These are phyloP conservation scores for Barnettozyma botsteinii DNA, from an alignment of 805 yeast species.

Conservation along the genomic window DNA sequence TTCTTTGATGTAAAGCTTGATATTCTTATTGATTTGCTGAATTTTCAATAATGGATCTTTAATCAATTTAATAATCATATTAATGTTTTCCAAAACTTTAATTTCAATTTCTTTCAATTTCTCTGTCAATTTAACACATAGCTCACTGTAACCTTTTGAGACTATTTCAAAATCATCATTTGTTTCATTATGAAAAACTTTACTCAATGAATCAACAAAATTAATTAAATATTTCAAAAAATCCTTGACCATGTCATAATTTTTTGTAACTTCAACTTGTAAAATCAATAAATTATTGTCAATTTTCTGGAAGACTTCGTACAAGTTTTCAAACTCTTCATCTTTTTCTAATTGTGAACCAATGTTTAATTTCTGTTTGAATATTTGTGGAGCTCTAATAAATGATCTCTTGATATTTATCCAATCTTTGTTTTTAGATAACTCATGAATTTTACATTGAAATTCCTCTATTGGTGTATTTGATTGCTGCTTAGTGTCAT, in stretches of 20 bases:
- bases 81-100: constrained; percentile 18
- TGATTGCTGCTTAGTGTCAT: background rate
- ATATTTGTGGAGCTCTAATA: constrained; percentile 83
- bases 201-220: constrained; percentile 5
- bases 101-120: constrained; percentile 11
- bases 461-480: constrained; percentile 7
- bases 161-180: constrained; percentile 2
- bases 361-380: constrained; percentile 84
- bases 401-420: constrained; percentile 57
- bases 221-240: constrained; percentile 8
- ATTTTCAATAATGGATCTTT: constrained; percentile 18
- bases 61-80: constrained; percentile 22
- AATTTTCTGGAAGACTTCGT: constrained; percentile 3
- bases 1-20: constrained; percentile 26
- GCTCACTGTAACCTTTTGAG: constrained; percentile 8
- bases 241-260: constrained; percentile 2
- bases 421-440: constrained; percentile 24
- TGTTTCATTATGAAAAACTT: constrained; percentile 9
- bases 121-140: constrained; percentile 2
- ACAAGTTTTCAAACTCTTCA: constrained; percentile 13
- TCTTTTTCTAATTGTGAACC: constrained; percentile 54
- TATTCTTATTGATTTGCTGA: constrained; percentile 17
- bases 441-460: constrained; percentile 23
- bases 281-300: constrained; percentile 8
- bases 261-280: constrained; percentile 13